Base-by-base conservation (phyloP, 345 rosid genomes). In the Barbarea vulgaris region DNA sequence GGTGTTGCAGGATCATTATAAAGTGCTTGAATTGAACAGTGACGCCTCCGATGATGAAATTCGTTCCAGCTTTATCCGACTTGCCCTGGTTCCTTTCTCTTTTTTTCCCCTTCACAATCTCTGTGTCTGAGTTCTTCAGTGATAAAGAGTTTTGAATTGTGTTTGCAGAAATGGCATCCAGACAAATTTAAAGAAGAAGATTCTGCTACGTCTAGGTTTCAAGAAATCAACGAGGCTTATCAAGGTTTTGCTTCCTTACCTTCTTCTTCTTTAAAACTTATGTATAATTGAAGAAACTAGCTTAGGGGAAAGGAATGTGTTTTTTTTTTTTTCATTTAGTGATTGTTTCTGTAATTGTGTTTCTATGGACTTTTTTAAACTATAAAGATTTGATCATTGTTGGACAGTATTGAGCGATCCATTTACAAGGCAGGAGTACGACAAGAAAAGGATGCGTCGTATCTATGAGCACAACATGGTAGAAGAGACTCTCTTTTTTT, bases 221-320 rank as follows among this genome's bases (percentile, higher is more conserved):
- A 95, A 84, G 97, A 92, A 73, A 95, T 95, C 77, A 95, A 92
- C 72, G 99, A 95, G 80, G 99, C 99, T 72, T 95, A 92, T 74
- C 88, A 86, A 77, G 96, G 99, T 95, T 51, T 55, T 63, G n/a
- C 0, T 12, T 41, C 41, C 57, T 7, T 24, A 24, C 25, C 30
- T 28, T 28, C 30, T 28, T 28, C 30, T 5, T 28, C 30, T 5
- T n/a, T n/a, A n/a, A 28, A 28, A 28, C 30, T 28, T 36, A 30
- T 44, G 24, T 58, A 19, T 42, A 3, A 7, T 13, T 69, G 27
- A 24, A 58, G 44, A 19, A 34, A 42, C 42, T 56, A 34, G 37
- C 3, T 50, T 48, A 48, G 51, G 3, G 48, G 33, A 57, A 57
- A 70, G 18, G 14, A 47, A 11, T n/a, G 0, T 5, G 17, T 57